Evolutionary conservation across 495 filamentous ascomycete species (phyloP).

Genomic region (Bombardia bombarda): DNA sequence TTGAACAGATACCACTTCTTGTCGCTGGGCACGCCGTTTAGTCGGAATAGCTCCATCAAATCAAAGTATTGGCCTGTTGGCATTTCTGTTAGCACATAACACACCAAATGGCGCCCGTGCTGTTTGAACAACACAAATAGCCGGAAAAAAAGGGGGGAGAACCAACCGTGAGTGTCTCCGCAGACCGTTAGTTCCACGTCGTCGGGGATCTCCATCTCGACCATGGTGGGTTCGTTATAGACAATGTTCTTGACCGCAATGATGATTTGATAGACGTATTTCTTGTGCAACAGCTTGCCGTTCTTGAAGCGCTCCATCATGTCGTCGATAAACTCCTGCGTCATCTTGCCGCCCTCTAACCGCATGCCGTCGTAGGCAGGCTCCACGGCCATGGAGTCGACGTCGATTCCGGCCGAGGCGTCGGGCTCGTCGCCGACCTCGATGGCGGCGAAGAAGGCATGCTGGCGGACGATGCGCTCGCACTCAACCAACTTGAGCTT

Average conservation of each 20-base stretch:
- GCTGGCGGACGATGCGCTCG: constrained; percentile 81
- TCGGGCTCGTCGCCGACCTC: constrained; percentile 87
- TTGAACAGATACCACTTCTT: constrained; percentile 96
- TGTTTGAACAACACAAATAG: too few species aligned
- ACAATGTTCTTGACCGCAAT: constrained; percentile 83
- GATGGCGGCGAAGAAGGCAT: constrained; percentile 91
- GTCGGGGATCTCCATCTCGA: constrained; percentile 75
- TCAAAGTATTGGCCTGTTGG: constrained; percentile 89
- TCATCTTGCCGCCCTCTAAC: constrained; percentile 80
- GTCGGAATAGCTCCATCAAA: constrained; percentile 88
- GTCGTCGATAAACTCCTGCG: constrained; percentile 90
- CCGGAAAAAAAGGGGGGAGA: background rate
- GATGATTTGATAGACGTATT: constrained; percentile 96
- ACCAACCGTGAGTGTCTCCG: constrained; percentile 88
- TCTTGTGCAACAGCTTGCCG: constrained; percentile 88
- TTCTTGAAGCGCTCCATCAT: constrained; percentile 95
- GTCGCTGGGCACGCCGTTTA: constrained; percentile 76
- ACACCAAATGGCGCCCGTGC: background rate
- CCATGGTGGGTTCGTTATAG: constrained; percentile 92
- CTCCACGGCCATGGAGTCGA: constrained; percentile 79
- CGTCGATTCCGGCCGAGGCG: constrained; percentile 80
- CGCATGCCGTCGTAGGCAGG: constrained; percentile 74
- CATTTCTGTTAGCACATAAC: constrained; percentile 11
- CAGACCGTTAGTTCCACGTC: constrained; percentile 84
- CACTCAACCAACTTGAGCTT: constrained; percentile 84